Conservation (phyloP, 169 alveolate genomes). For the Cryptosporidium baileyi region DNA sequence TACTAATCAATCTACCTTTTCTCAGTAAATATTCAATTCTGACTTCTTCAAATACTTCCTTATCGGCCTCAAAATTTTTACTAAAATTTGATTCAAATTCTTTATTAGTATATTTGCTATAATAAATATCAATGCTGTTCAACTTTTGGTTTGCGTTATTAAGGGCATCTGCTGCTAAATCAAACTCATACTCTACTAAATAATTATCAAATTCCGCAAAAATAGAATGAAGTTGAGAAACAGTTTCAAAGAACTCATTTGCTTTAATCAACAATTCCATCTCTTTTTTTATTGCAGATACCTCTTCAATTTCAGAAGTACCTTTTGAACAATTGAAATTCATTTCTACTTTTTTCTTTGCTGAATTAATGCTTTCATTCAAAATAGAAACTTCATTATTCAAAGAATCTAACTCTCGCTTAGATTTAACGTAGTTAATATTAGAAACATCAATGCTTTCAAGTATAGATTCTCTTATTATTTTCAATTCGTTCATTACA, state of each 20-base stretch:
- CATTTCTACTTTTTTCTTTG: conserved; percentile 1
- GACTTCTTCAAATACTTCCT: conserved; percentile 34
- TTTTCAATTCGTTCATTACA: conserved; percentile 15
- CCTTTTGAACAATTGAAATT: conserved; percentile 12
- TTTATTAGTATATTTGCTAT: neutral
- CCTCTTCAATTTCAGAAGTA: conserved; percentile 21
- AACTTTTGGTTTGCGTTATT: conserved; percentile 39
- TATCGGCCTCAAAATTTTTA: neutral
- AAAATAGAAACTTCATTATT: conserved; percentile 8
- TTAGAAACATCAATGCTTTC: conserved; percentile 46
- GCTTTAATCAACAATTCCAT: conserved; percentile 1
- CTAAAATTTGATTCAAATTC: neutral
- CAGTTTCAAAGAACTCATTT: conserved; percentile 3
- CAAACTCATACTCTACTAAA: conserved; percentile 50
- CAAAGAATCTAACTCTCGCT: conserved; percentile 16
- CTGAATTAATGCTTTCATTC: neutral
- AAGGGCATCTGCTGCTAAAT: conserved; percentile 59
- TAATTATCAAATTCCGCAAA: conserved; percentile 65
- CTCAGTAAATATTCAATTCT: conserved; percentile 42
- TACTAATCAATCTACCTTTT: conserved; percentile 45
- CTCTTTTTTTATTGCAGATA: neutral
- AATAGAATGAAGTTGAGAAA: conserved; percentile 40
- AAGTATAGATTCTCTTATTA: neutral
- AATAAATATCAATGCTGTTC: neutral
- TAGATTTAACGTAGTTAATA: conserved; percentile 31